Conservation (phyloP, 768 basidiomycete genomes). For the Tylopilus cervinicoccineus region DNA sequence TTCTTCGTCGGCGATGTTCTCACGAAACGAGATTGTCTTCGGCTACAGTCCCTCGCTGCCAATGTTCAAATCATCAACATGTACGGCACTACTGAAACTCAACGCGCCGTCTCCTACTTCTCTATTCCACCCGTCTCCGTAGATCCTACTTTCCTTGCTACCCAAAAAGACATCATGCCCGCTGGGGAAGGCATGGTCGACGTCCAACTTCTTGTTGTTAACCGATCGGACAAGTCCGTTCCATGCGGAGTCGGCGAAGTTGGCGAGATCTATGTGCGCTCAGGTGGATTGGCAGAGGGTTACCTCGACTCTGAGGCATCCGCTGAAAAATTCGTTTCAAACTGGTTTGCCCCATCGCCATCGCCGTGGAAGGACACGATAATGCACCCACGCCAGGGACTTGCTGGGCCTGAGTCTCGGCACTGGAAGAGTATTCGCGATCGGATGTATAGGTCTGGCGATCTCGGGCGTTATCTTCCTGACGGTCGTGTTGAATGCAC, state of each 20-base stretch:
- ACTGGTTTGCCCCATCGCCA: constrained; percentile 74
- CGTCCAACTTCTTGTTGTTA: constrained; percentile 95
- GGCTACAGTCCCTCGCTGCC: constrained; percentile 86
- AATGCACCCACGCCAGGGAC: constrained; percentile 48
- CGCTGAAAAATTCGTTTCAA: constrained; percentile 86
- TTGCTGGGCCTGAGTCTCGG: constrained; percentile 67
- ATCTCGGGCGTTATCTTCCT: constrained; percentile 91
- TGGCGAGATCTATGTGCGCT: constrained; percentile 97
- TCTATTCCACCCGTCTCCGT: constrained; percentile 78
- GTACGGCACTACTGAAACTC: constrained; percentile 99
- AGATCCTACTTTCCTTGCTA: constrained; percentile 88
- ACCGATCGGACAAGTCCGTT: constrained; percentile 77
- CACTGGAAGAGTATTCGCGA: constrained; percentile 96
- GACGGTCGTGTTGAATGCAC: constrained; percentile 94
- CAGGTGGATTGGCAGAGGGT: constrained; percentile 92
- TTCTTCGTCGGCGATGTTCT: constrained; percentile 99
- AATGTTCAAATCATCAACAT: constrained; percentile 98
- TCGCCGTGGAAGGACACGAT: constrained; percentile 68
- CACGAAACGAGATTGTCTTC: constrained; percentile 95
- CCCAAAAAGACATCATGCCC: constrained; percentile 96
- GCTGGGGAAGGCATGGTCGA: constrained; percentile 97
- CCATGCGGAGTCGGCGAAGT: constrained; percentile 95
- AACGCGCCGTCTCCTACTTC: constrained; percentile 97
- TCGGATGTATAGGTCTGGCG: constrained; percentile 96
- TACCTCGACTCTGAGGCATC: constrained; percentile 84